Percentiles rank a stretch among this genome's conserved stretches.
Conservation (phyloP, 2,329 filamentous ascomycete species). For the Myrmaecium sp. region DNA sequence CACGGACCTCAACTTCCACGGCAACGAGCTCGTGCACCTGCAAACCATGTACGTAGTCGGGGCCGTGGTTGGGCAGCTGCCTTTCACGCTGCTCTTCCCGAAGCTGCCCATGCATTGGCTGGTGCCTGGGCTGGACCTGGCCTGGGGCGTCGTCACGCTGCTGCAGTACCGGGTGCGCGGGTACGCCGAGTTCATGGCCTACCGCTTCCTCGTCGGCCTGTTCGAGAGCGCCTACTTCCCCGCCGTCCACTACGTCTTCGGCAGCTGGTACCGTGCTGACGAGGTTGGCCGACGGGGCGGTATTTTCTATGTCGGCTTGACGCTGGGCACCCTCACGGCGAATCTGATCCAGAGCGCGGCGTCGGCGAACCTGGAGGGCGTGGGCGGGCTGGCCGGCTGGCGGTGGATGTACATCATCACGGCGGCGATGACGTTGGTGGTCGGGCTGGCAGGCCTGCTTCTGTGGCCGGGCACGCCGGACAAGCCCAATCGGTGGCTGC, state of each 20-base stretch:
- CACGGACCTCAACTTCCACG: slow-evolving; percentile 33
- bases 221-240: slow-evolving; percentile 23
- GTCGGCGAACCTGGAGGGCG: slow-evolving; percentile 37
- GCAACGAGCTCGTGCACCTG: slow-evolving; percentile 38
- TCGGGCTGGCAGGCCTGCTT: slow-evolving; percentile 34
- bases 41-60: slow-evolving; percentile 37
- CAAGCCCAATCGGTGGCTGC: slow-evolving; percentile 30
- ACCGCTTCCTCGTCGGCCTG: slow-evolving; percentile 37
- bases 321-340: slow-evolving; percentile 35
- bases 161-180: slow-evolving; percentile 34
- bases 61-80: slow-evolving; percentile 34
- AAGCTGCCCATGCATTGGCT: slow-evolving; percentile 30
- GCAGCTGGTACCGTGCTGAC: slow-evolving; percentile 33
- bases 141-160: slow-evolving; percentile 41
- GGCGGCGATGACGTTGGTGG: slow-evolving; percentile 32
- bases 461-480: slow-evolving; percentile 35
- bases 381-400: slow-evolving; percentile 23
- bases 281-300: slow-evolving; percentile 30
- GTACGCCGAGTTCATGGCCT: slow-evolving; percentile 34
- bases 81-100: slow-evolving; percentile 34
- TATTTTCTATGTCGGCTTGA: slow-evolving; percentile 35
- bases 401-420: slow-evolving; percentile 21
- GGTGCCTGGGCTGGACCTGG: slow-evolving; percentile 34
- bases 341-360: slow-evolving; percentile 27
- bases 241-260: slow-evolving; percentile 17